Evolutionary conservation across 768 basidiomycete genomes (phyloP).

Genomic region (Paxillus involutus): DNA sequence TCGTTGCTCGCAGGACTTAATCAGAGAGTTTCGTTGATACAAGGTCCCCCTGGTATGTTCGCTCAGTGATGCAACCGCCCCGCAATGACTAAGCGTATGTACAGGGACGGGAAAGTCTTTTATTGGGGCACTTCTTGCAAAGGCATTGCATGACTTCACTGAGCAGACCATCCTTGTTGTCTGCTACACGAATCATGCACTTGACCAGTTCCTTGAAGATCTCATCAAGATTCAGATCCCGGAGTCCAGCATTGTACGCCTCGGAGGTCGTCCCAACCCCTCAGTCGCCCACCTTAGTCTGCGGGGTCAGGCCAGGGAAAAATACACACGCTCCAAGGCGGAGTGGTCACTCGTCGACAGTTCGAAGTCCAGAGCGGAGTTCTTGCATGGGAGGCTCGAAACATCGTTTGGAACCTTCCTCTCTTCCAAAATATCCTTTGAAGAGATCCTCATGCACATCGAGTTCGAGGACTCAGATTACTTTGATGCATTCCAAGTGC

Average conservation of each 20-base stretch:
- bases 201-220: constrained; percentile 66
- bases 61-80: not conserved
- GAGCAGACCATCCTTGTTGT: constrained; percentile 56
- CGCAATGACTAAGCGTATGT: not conserved
- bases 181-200: constrained; percentile 72
- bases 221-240: constrained; percentile 63
- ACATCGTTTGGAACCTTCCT: constrained; percentile 29
- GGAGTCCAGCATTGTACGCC: constrained; percentile 43
- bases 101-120: constrained; percentile 74
- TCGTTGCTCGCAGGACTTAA: constrained; percentile 53
- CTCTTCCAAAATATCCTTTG: constrained; percentile 12
- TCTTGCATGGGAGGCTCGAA: constrained; percentile 22
- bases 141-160: constrained; percentile 50
- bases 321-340: constrained; percentile 21
- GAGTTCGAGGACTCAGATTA: constrained; percentile 52
- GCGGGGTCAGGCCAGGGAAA: constrained; percentile 34
- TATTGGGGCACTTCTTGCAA: constrained; percentile 64
- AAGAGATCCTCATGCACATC: constrained; percentile 42
- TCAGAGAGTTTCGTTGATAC: constrained; percentile 59
- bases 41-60: constrained; percentile 66
- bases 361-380: constrained; percentile 25
- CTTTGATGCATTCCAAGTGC: constrained; percentile 46
- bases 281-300: constrained; percentile 47
- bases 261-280: constrained; percentile 53
- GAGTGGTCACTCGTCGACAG: constrained; percentile 46